Evolutionary conservation across 106 monocot genomes (phyloP), one percentile per base, ranked within the genome.

Genomic region (Ottelia alismoides): DNA sequence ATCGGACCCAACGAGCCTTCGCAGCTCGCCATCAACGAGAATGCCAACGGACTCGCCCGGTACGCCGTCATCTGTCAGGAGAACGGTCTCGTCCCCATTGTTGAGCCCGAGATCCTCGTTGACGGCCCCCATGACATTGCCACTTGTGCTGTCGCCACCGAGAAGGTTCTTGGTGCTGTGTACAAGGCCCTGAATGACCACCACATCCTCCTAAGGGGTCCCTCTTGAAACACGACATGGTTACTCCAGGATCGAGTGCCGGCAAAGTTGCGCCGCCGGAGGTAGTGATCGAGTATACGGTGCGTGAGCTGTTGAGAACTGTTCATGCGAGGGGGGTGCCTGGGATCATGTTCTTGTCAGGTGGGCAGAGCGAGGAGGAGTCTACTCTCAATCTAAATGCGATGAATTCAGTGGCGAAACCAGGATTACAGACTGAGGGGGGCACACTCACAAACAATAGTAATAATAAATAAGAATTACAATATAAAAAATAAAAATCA

Each of bases 331-430:
- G 10, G 6, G 78, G 74, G 22, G 78, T 79, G 12, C 78, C 78
- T 0, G 78, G 74, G 19, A 52, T 79, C 1, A 74, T 79, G 61
- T 79, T 79, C 70, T 61, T 79, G 11, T 79, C 78, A 19, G 78
- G 78, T 0, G 78, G 78, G 16, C 78, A 79, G 63, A 79, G 78
- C 35, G 78, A 78, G 68, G 78, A 78, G 64, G 64, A 69, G 53
- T 68, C 78, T 10, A 73, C 78, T n/a, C 73, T 40, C 31, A 78
- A 78, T 40, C 64, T 78, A 16, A 61, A 69, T 45, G 73, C 73
- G 1, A 73, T 78, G 78, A 78, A 78, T 16, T 7, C n/a, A n/a
- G n/a, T n/a, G n/a, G n/a, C n/a, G n/a, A n/a, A n/a, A n/a, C n/a
- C n/a, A n/a, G n/a, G n/a, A n/a, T n/a, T n/a, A n/a, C n/a, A n/a